Percentiles rank a stretch among this genome's conserved stretches.
Conservation (phyloP, 78 protist genomes). For the Monosiga brevicollis region DNA sequence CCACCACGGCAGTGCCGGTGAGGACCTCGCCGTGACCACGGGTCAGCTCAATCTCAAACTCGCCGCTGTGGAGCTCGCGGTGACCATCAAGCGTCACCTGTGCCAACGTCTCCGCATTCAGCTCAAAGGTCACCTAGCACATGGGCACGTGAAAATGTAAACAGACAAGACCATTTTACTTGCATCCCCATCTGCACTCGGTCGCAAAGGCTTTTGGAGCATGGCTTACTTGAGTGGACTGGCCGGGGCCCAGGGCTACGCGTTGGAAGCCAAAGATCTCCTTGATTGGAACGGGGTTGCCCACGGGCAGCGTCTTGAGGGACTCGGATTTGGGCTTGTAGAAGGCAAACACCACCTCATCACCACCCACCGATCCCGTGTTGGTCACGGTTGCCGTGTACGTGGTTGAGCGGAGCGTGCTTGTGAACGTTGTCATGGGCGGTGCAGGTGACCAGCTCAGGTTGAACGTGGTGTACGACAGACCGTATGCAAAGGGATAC, state of each 20-base stretch:
- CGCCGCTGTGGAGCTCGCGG: background rate
- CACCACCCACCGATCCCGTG: background rate
- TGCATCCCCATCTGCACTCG: too few relatives aligned
- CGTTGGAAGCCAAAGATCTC: constrained; percentile 7
- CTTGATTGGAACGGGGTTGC: constrained; percentile 2
- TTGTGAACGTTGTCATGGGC: background rate
- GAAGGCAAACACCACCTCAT: constrained; percentile 10
- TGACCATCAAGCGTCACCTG: background rate
- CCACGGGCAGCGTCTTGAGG: background rate
- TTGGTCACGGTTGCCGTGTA: background rate
- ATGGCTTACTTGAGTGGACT: too few relatives aligned
- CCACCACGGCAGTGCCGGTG: background rate
- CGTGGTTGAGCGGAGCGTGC: background rate
- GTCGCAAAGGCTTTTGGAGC: too few relatives aligned
- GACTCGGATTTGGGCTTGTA: background rate
- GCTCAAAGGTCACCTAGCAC: background rate
- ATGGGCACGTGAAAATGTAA: too few relatives aligned
- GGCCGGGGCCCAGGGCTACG: background rate
- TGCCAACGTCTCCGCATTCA: background rate
- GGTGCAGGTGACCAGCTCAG: background rate
- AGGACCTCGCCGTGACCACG: background rate
- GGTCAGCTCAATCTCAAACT: background rate
- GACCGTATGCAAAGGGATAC: constrained; percentile 40
- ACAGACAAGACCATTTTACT: too few relatives aligned
- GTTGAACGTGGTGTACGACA: constrained; percentile 33